phyloP scores from a whole-genome alignment of 305 asterid genomes.

The Rubia tinctorum region DNA sequence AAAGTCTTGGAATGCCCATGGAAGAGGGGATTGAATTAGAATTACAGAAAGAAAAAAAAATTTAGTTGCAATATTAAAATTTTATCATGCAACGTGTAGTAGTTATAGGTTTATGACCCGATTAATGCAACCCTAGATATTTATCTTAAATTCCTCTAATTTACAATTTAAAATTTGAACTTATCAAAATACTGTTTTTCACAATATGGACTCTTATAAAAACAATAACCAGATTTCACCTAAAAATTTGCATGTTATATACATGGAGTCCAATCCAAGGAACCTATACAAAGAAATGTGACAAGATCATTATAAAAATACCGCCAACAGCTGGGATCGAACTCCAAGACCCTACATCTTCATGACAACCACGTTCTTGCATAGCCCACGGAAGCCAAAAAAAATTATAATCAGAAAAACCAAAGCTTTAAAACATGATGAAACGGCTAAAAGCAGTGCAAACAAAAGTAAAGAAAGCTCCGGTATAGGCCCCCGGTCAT shows the following conservation, averaged over 20 bases:
- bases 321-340: neutral
- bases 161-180: too few species aligned
- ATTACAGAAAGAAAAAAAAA: too few species aligned
- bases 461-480: conserved; percentile 14
- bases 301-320: neutral
- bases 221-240: neutral
- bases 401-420: conserved; percentile 26
- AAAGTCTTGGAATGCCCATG: too few species aligned
- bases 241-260: neutral
- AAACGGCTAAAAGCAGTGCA: conserved; percentile 24
- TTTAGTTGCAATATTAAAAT: too few species aligned
- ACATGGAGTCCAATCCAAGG: conserved; percentile 4
- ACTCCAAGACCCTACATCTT: conserved; percentile 31
- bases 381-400: conserved; percentile 25
- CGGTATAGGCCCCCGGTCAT: neutral
- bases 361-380: conserved; percentile 45
- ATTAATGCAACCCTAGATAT: too few species aligned
- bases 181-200: too few species aligned
- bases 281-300: neutral
- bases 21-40: too few species aligned
- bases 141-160: too few species aligned
- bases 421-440: conserved; percentile 22
- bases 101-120: too few species aligned
- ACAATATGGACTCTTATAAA: too few species aligned
- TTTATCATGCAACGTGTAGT: too few species aligned